Evolutionary conservation across 805 yeast species (phyloP).

Genomic region (Wickerhamomyces kurtzmanii): DNA sequence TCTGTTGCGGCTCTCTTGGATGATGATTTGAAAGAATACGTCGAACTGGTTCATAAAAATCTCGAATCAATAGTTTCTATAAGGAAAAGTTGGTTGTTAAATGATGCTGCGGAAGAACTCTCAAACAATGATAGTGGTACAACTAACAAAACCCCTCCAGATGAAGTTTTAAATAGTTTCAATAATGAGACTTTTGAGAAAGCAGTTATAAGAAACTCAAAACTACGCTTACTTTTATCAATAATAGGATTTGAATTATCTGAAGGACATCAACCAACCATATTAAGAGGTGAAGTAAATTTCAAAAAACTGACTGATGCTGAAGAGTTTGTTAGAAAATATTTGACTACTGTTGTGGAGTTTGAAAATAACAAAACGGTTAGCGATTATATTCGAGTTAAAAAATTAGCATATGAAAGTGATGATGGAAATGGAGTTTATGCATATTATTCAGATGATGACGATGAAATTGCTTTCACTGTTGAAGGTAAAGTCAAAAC

Average conservation of each 20-base stretch:
- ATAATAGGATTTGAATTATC: conserved; percentile 38
- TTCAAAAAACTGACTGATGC: conserved; percentile 23
- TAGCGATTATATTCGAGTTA: conserved; percentile 18
- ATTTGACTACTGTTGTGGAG: conserved; percentile 24
- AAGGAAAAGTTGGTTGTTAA: conserved; percentile 11
- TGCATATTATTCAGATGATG: conserved; percentile 30
- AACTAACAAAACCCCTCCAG: conserved; percentile 2
- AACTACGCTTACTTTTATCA: conserved; percentile 35
- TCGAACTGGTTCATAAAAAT: conserved; percentile 34
- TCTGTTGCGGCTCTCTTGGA: conserved; percentile 38
- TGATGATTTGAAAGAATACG: conserved; percentile 28
- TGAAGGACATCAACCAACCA: no score
- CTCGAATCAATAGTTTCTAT: conserved; percentile 21
- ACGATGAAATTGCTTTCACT: conserved; percentile 24
- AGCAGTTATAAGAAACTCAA: conserved; percentile 34
- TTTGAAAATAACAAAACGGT: conserved; percentile 25
- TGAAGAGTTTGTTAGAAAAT: conserved; percentile 29
- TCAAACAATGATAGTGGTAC: conserved; percentile 1
- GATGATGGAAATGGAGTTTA: conserved; percentile 21
- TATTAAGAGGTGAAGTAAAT: conserved; percentile 23
- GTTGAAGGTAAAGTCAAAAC: conserved; percentile 11
- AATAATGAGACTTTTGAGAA: conserved; percentile 12
- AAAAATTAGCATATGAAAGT: conserved; percentile 4
- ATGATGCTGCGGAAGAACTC: conserved; percentile 4
- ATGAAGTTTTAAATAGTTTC: conserved; percentile 8